Evolutionary conservation across 1,139 yeast species (phyloP).

Genomic region (Pichia sp.): DNA sequence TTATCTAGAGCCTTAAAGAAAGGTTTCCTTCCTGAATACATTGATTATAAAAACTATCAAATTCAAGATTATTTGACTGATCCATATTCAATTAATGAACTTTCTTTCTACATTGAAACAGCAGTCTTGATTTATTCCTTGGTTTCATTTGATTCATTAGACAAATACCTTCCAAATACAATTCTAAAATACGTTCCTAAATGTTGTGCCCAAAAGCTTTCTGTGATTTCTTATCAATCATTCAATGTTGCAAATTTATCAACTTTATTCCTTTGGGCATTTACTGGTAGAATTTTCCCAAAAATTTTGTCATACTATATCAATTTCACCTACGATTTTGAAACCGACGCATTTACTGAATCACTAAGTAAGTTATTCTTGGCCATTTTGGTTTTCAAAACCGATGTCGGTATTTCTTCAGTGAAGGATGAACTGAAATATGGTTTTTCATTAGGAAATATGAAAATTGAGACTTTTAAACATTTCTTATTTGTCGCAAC

Average conservation of each 20-base stretch:
- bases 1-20: constrained; percentile 19
- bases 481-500: constrained; percentile 31
- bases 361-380: constrained; percentile 39
- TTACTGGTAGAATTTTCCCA: constrained; percentile 35
- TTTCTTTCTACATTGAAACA: constrained; percentile 35
- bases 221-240: constrained; percentile 32
- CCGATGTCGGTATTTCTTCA: constrained; percentile 29
- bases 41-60: constrained; percentile 31
- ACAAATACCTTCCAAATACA: constrained; percentile 29
- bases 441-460: constrained; percentile 18
- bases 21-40: constrained; percentile 31
- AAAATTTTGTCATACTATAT: constrained; percentile 39
- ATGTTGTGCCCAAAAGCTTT: constrained; percentile 19
- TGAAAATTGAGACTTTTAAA: constrained; percentile 1
- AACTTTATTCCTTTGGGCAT: constrained; percentile 35
- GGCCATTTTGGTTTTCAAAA: constrained; percentile 33
- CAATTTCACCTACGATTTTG: constrained; percentile 38
- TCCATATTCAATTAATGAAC: constrained; percentile 38
- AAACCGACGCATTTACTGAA: constrained; percentile 48
- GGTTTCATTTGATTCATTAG: constrained; percentile 34
- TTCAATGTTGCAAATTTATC: constrained; percentile 29
- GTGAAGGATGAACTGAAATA: constrained; percentile 32
- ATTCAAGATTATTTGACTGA: constrained; percentile 43
- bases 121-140: constrained; percentile 30
- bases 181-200: constrained; percentile 22